These are phyloP conservation scores for Globisporangium uncinulatum DNA, from an alignment of 352 stramenopile species.

Conservation along the genomic window DNA sequence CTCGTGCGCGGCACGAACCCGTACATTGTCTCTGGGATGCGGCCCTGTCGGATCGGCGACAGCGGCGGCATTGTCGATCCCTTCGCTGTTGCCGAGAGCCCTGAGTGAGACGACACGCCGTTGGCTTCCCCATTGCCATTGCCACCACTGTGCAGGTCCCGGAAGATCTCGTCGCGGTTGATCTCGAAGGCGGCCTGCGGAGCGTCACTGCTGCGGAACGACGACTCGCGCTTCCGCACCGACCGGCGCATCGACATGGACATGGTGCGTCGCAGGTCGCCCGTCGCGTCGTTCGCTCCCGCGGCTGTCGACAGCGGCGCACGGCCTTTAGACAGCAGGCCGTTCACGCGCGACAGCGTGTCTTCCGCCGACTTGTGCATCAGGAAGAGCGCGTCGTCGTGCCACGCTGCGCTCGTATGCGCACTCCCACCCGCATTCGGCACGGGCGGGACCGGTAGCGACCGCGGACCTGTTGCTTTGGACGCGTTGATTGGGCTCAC, in stretches of 20 bases:
- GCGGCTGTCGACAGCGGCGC: conserved; percentile 7
- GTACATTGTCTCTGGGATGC: conserved; percentile 12
- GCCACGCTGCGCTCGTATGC: conserved; percentile 15
- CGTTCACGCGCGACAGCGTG: conserved; percentile 56
- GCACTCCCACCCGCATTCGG: neutral
- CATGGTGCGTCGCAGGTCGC: conserved; percentile 22
- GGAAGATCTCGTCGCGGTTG: conserved; percentile 67
- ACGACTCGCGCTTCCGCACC: conserved; percentile 56
- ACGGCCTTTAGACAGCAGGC: conserved; percentile 44
- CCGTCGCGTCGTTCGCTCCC: conserved; percentile 10
- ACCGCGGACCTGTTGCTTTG: conserved; percentile 12
- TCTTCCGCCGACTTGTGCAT: conserved; percentile 61
- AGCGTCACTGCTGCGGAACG: conserved; percentile 17
- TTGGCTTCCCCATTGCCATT: neutral
- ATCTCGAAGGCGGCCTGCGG: conserved; percentile 34
- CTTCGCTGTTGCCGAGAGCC: neutral
- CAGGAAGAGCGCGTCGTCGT: conserved; percentile 46
- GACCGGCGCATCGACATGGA: conserved; percentile 58
- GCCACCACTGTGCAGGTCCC: conserved; percentile 11
- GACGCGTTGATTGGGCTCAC: conserved; percentile 40
- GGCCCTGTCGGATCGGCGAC: neutral
- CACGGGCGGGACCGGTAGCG: conserved; percentile 11
- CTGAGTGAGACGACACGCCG: neutral
- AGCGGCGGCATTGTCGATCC: neutral
- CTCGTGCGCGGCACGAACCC: conserved; percentile 6